Evolutionary conservation across 495 filamentous ascomycete genomes (phyloP), one percentile per base, ranked within the genome.

Genomic region (Xylaria bambusicola): DNA sequence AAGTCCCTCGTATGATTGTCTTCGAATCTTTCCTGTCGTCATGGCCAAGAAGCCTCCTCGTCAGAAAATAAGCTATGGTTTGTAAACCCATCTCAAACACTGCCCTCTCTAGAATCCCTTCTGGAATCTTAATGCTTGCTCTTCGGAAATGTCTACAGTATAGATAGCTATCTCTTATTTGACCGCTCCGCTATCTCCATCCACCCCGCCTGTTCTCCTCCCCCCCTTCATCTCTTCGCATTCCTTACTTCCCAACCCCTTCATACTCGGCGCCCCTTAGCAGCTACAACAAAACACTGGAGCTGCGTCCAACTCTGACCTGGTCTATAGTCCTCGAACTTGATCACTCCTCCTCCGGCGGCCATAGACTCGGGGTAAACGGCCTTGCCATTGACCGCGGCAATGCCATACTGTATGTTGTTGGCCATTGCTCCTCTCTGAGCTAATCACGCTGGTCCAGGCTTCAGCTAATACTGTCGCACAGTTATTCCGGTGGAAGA

Each of bases 281-380:
- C 21, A 35, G 24, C n/a, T 36, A 6, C 15, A 6, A 24, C 21
- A 24, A 13, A 56, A 26, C 15, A 6, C 0, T 20, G 29, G 26
- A 47, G 15, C 21, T 47, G 12, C 41, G 21, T 20, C 10, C 55
- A 52, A 35, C 56, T 54, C 62, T 66, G 62, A 70, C 13, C 7
- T 13, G 54, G 52, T 7, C 59, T 50, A 27, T 68, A 98, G 94
- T 98, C 75, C 85, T 98, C 63, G 94, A 96, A 70, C 89, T 94
- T 49, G 91, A 92, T 60, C 91, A 96, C 76, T 91, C 92, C 41
- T 86, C 90, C 17, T 90, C 89, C 54, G 77, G 77, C 53, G 93
- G 93, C 54, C 94, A 98, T 77, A 84, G 93, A 66, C 81, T 98
- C 51, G 94, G 94, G 54, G 92, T 98, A 55, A 97, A 97, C 74